Evolutionary conservation across 2,329 filamentous ascomycete species (phyloP).

Genomic region (Apiospora arundinis): DNA sequence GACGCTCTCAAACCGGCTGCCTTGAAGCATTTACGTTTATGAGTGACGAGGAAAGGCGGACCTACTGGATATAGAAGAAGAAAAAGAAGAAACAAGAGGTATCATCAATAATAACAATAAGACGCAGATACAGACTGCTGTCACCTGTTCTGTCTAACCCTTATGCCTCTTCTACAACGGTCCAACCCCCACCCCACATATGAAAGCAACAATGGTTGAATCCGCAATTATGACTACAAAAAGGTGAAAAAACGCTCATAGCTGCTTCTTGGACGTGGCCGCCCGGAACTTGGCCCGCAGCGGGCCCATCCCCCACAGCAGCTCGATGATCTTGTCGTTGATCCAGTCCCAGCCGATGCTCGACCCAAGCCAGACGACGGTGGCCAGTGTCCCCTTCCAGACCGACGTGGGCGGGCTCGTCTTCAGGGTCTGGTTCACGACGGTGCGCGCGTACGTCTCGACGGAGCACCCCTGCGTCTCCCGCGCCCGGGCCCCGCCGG

Average conservation of each 20-base stretch:
- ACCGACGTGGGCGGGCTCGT: slow-evolving; percentile 24
- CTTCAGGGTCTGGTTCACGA: slow-evolving; percentile 28
- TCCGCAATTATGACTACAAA: background rate
- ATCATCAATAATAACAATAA: slow-evolving; percentile 2
- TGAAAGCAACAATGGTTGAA: background rate
- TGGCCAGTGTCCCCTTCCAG: slow-evolving; percentile 28
- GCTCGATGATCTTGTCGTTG: slow-evolving; percentile 27
- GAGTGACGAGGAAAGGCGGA: background rate
- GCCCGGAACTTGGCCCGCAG: slow-evolving; percentile 22
- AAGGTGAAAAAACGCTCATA: background rate
- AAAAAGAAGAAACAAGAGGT: background rate
- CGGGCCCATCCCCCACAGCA: slow-evolving; percentile 21
- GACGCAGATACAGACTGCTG: background rate
- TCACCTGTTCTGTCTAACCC: background rate
- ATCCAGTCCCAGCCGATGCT: slow-evolving; percentile 25
- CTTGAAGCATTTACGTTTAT: background rate
- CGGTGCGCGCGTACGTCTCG: slow-evolving; percentile 26
- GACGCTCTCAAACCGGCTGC: background rate
- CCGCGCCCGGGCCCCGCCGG: slow-evolving; percentile 25
- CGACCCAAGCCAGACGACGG: slow-evolving; percentile 23
- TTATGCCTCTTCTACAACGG: background rate
- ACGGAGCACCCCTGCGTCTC: slow-evolving; percentile 24
- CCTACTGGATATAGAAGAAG: background rate
- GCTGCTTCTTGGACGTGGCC: background rate
- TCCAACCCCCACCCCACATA: background rate